Evolutionary conservation across 345 rosid genomes (phyloP).

Genomic region (Combretum micranthum): DNA sequence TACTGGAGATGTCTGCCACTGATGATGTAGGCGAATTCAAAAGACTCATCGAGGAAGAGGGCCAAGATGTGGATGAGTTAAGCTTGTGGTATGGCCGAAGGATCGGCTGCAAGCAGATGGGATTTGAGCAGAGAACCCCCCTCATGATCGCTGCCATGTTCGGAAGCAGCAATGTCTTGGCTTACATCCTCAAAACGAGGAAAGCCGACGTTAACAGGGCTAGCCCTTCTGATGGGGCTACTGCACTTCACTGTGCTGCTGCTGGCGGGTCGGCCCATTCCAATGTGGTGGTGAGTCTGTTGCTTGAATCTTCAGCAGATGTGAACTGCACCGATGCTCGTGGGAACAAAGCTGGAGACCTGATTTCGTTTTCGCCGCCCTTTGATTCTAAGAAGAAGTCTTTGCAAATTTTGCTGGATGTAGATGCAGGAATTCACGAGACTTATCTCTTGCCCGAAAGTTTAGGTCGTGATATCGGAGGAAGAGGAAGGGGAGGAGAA

Average conservation of each 20-base stretch:
- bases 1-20: constrained; percentile 67
- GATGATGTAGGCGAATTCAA: constrained; percentile 61
- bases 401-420: constrained; percentile 45
- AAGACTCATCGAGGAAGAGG: constrained; percentile 45
- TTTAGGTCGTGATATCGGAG: constrained; percentile 22
- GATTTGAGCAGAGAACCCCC: constrained; percentile 72
- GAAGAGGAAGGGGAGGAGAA: too few species aligned
- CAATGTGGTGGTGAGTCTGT: constrained; percentile 50
- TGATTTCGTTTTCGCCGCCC: constrained; percentile 32
- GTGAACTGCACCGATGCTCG: constrained; percentile 40
- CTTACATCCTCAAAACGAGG: constrained; percentile 41
- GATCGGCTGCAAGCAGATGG: constrained; percentile 55
- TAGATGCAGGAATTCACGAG: constrained; percentile 20
- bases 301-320: constrained; percentile 66
- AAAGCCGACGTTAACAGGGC: constrained; percentile 51
- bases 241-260: constrained; percentile 81
- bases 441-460: constrained; percentile 20
- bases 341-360: constrained; percentile 55
- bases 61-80: constrained; percentile 41
- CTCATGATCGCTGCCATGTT: constrained; percentile 85
- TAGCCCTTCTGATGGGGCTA: constrained; percentile 65
- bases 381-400: constrained; percentile 27
- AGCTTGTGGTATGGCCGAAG: constrained; percentile 77
- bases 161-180: constrained; percentile 66
- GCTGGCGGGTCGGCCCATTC: constrained; percentile 56